These are phyloP conservation scores for Danielia oregonensis DNA, from an alignment of 805 yeast genomes.

Conservation along the genomic window DNA sequence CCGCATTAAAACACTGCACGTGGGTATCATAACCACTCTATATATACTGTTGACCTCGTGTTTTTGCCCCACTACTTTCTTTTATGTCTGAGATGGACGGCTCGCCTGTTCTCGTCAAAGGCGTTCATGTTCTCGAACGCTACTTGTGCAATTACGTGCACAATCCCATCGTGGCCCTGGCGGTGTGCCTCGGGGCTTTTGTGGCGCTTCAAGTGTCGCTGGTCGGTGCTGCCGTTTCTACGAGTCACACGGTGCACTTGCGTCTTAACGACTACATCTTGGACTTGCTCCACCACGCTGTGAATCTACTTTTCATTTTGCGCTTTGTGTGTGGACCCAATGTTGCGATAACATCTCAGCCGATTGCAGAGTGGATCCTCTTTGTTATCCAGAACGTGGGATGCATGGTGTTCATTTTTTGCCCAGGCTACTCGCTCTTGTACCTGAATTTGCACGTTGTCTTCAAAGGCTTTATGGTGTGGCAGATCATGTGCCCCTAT, in stretches of 20 bases:
- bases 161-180: conserved; percentile 19
- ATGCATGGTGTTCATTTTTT: conserved; percentile 11
- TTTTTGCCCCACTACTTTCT: neutral
- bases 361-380: conserved; percentile 15
- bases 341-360: conserved; percentile 5
- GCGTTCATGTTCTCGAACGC: conserved; percentile 15
- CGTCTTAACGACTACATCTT: conserved; percentile 9
- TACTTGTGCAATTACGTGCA: conserved; percentile 17
- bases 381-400: conserved; percentile 19
- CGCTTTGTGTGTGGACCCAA: conserved; percentile 18
- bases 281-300: conserved; percentile 23
- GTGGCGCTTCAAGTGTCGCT: conserved; percentile 1
- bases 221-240: conserved; percentile 4
- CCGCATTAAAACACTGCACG: conserved; percentile 1
- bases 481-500: conserved; percentile 21
- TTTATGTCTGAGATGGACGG: neutral
- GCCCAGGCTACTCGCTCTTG: conserved; percentile 7
- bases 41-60: neutral
- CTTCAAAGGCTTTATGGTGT: conserved; percentile 13
- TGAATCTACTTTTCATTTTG: conserved; percentile 27
- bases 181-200: conserved; percentile 5
- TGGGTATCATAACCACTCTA: neutral
- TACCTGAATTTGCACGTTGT: conserved; percentile 6
- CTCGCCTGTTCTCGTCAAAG: neutral
- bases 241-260: conserved; percentile 6